These are phyloP conservation scores for Croton setiger DNA, from an alignment of 441 rosid species.

Conservation along the genomic window DNA sequence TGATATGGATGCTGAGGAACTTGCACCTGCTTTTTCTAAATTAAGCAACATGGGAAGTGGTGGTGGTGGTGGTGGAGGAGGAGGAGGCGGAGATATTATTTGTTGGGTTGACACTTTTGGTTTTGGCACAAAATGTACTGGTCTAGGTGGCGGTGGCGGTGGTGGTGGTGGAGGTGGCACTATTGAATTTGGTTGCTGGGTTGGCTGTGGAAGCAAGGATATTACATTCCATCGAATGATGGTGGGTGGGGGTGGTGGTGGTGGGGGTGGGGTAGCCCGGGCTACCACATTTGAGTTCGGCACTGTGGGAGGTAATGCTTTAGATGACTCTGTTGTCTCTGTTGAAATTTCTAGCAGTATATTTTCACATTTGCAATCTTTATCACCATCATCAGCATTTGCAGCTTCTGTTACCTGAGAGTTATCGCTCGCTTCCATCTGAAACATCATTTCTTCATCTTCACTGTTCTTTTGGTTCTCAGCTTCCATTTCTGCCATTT, in stretches of 20 bases:
- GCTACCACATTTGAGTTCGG: background rate
- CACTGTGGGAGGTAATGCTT: background rate
- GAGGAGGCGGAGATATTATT: slow-evolving; percentile 6
- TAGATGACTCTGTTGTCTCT: slow-evolving; percentile 9
- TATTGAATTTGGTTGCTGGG: background rate
- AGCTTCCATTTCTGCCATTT: slow-evolving; percentile 16
- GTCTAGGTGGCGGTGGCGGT: slow-evolving; percentile 18
- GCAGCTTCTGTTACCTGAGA: slow-evolving; percentile 24
- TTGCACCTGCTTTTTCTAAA: slow-evolving; percentile 1
- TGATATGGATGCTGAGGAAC: background rate
- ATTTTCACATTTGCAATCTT: background rate
- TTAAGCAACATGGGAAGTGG: slow-evolving; percentile 2
- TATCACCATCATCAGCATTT: slow-evolving; percentile 24
- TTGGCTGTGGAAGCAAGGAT: background rate
- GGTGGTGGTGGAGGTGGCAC: slow-evolving; percentile 16
- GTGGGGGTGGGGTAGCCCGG: slow-evolving; percentile 9
- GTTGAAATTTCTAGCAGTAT: slow-evolving; percentile 3
- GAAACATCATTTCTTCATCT: slow-evolving; percentile 21
- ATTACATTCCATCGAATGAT: no score
- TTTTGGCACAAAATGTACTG: slow-evolving; percentile 18
- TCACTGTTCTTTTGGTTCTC: slow-evolving; percentile 10
- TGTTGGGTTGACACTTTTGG: background rate
- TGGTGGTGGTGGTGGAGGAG: background rate
- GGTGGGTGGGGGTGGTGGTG: slow-evolving; percentile 7
- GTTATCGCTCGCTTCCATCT: slow-evolving; percentile 16